Evolutionary conservation across 2,329 filamentous ascomycete genomes (phyloP).

Genomic region (Zymoseptoria pseudotritici): DNA sequence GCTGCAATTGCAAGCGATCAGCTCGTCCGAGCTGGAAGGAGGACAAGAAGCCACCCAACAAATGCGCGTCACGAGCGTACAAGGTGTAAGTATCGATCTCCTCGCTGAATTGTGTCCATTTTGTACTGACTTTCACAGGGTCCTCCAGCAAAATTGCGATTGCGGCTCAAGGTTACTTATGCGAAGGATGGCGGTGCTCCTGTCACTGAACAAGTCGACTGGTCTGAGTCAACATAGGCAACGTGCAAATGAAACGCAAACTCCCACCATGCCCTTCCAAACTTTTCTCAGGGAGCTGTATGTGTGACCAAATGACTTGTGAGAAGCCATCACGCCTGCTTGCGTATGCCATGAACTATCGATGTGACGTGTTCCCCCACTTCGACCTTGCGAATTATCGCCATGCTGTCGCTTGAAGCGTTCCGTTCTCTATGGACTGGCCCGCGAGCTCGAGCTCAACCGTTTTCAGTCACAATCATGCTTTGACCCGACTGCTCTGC

Average conservation of each 20-base stretch:
- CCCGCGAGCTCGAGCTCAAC: neutral
- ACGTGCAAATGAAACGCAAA: neutral
- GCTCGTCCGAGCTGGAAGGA: conserved; percentile 64
- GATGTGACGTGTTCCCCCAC: too few species aligned
- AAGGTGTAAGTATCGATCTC: conserved; percentile 62
- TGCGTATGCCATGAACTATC: too few species aligned
- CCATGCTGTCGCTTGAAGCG: neutral
- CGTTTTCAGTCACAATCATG: neutral
- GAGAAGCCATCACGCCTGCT: too few species aligned
- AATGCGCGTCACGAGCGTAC: conserved; percentile 79
- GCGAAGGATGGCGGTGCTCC: conserved; percentile 60
- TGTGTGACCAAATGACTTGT: neutral
- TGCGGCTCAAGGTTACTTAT: conserved; percentile 81
- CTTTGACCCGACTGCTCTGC: neutral
- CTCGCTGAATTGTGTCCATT: neutral
- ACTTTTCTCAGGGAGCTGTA: neutral
- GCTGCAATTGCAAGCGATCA: conserved; percentile 84
- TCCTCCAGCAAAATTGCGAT: conserved; percentile 59
- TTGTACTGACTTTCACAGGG: conserved; percentile 46
- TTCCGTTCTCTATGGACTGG: neutral
- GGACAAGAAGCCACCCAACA: conserved; percentile 80
- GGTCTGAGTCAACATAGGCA: conserved; percentile 65
- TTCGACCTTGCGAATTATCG: too few species aligned
- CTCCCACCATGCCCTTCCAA: neutral
- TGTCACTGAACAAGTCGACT: conserved; percentile 90